A percentile compares a stretch with the other conserved stretches of the same genome.
Conservation (phyloP, 345 rosid genomes). For the Syzygium aromaticum region DNA sequence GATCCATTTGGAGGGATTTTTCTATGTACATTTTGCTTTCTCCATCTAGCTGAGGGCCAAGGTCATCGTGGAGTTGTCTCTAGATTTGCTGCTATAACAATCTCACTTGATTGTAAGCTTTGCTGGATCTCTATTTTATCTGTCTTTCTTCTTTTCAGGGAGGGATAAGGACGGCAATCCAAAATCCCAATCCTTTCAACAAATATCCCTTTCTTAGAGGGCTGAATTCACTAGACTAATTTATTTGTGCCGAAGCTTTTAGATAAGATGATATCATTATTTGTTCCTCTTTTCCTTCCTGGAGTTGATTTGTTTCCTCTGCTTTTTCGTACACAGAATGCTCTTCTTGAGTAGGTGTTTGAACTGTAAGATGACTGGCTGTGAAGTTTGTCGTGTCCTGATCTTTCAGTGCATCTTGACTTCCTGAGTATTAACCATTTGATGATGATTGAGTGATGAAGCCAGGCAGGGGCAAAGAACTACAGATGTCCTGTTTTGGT, state of each 20-base stretch:
- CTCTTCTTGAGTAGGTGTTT: neutral
- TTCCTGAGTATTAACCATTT: neutral
- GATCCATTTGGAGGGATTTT: neutral
- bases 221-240: neutral
- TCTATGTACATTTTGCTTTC: neutral
- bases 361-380: neutral
- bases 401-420: neutral
- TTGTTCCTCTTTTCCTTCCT: neutral
- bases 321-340: neutral
- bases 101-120: neutral
- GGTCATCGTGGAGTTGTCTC: neutral
- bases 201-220: neutral
- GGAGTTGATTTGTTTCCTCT: neutral
- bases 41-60: neutral
- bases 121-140: neutral
- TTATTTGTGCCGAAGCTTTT: neutral
- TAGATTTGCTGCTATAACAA: neutral
- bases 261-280: neutral
- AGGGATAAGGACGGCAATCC: neutral
- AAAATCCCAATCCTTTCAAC: neutral
- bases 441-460: neutral
- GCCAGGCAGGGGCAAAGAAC: neutral
- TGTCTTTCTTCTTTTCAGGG: neutral
- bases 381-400: neutral
- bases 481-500: neutral